Conservation (phyloP, 75 land plant genomes). For the Larix kaempferi region DNA sequence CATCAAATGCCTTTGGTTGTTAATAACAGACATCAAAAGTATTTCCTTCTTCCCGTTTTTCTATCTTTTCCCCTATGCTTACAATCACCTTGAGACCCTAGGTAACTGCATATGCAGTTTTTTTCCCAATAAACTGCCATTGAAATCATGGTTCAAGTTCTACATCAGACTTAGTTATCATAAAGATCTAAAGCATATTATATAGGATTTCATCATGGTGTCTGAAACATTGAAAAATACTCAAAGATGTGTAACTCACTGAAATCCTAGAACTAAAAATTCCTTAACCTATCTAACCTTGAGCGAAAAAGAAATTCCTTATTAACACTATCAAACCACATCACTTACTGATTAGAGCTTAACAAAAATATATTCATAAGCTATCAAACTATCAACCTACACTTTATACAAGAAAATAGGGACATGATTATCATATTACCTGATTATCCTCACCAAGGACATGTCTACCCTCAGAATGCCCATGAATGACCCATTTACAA, state of each 20-base stretch:
- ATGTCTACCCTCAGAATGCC: conserved; percentile 96
- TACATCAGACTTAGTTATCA: background rate
- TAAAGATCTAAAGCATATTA: background rate
- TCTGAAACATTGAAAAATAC: background rate
- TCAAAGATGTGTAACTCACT: background rate
- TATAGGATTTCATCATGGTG: background rate
- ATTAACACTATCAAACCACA: background rate
- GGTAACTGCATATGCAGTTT: conserved; percentile 87
- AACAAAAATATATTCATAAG: background rate
- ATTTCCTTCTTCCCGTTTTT: conserved; percentile 89
- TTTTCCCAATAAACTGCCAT: conserved; percentile 89
- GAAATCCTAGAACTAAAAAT: background rate
- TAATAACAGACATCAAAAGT: conserved; percentile 91
- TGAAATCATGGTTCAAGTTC: background rate
- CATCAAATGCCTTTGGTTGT: conserved; percentile 88
- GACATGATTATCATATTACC: conserved; percentile 23
- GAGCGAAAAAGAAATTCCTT: no score
- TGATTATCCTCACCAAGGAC: conserved; percentile 78
- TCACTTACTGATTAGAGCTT: background rate
- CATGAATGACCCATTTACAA: conserved; percentile 93
- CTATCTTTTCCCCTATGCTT: conserved; percentile 84
- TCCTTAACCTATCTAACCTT: background rate
- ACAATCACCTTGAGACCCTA: conserved; percentile 86
- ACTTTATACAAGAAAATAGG: background rate
- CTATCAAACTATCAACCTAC: background rate